Evolutionary conservation across 2,329 filamentous ascomycete species (phyloP), one percentile per base, ranked within the genome.

Genomic region (Pseudocercospora pini-densiflorae): DNA sequence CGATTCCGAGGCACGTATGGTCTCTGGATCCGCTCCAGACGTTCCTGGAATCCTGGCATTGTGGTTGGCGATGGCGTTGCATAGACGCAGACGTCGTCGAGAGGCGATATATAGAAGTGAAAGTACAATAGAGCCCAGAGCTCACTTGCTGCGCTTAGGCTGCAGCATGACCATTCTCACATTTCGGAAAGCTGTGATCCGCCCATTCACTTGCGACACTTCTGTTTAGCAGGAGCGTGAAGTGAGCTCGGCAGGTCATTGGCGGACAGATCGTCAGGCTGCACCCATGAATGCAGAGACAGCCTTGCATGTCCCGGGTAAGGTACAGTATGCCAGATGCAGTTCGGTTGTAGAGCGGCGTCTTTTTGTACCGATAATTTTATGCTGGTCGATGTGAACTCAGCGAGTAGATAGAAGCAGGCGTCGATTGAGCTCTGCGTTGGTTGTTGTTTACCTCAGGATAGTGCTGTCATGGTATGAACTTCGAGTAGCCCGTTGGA

Each of bases 1-100:
- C 33, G 45, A 9, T 45, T 23, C 23, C 43, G 16, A 14, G 43
- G 51, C 51, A 55, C 51, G 16, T 31, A n/a, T 14, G 16, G 24
- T 14, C 23, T 27, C 23, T 27, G 57, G 21, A 59, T 43, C 12
- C 21, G 57, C 27, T 45, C 31, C 29, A 58, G 55, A 23, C 27
- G 31, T 16, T 58, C 31, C 55, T 40, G 31, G n/a, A 58, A 43
- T 58, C 55, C 55, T 36, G 55, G 55, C 55, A 58, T 58, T 19
- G 31, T 31, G 31, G 33, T 27, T 58, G 55, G 9, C 12, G 9
- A 40, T 43, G 55, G 55, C 55, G 31, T 58, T n/a, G 55, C 31
- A 14, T 40, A 31, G 55, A 21, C n/a, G 36, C 16, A 3, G 8
- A 9, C 14, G 33, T 10, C 9, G 19, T 19, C 29, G 31, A 19